Percentiles rank a stretch among this genome's conserved stretches.
These are phyloP conservation scores for Penicillium rolfsii DNA, from an alignment of 2,329 filamentous ascomycete species.

Conservation along the genomic window DNA sequence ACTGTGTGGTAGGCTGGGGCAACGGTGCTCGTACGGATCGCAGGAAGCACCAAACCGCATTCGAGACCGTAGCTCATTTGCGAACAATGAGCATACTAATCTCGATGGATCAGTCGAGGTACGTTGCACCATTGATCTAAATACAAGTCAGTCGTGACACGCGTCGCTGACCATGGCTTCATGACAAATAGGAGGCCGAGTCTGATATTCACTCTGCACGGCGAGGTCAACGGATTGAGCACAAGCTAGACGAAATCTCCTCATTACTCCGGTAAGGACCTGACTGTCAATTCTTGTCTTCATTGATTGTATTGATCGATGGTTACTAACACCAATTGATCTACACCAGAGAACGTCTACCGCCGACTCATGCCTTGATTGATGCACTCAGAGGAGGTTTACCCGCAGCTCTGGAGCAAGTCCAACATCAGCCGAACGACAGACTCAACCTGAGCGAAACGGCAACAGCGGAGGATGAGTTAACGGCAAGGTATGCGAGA, in stretches of 20 bases:
- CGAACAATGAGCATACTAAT: background rate
- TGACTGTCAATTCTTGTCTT: background rate
- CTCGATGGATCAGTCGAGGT: conserved; percentile 7
- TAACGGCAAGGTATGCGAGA: conserved; percentile 5
- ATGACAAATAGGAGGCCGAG: background rate
- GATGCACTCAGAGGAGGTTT: background rate
- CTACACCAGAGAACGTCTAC: conserved; percentile 16
- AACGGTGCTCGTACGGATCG: conserved; percentile 26
- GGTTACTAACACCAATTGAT: background rate
- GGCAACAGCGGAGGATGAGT: background rate
- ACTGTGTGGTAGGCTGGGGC: conserved; percentile 29
- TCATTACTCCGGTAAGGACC: conserved; percentile 24
- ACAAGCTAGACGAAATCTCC: conserved; percentile 27
- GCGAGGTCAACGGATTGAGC: conserved; percentile 28
- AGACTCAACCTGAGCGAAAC: background rate
- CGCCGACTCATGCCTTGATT: conserved; percentile 5
- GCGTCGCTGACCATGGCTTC: background rate
- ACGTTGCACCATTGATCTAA: background rate
- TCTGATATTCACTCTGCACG: conserved; percentile 10
- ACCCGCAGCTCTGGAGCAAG: background rate
- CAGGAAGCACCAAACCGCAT: conserved; percentile 11
- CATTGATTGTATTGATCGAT: background rate
- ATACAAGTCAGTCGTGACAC: background rate
- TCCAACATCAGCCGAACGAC: conserved; percentile 1
- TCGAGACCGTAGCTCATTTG: background rate